phyloP scores from a whole-genome alignment of 2,329 filamentous ascomycete species.

The Beauveria rudraprayagi region DNA sequence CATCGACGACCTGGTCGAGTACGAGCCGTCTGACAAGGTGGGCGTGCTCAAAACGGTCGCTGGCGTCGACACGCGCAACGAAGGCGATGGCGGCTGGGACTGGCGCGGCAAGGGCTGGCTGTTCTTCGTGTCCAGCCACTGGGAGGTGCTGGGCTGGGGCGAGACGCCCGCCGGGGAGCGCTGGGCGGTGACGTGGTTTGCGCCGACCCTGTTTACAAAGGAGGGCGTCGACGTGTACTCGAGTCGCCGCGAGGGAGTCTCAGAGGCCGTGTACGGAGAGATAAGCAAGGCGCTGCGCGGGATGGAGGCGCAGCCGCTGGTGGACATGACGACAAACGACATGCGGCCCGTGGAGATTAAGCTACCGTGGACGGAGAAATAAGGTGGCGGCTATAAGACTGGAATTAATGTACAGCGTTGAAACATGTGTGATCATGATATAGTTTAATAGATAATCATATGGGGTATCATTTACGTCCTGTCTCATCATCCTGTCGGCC shows the following conservation, averaged over 20 bases:
- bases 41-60: constrained; percentile 50
- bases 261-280: constrained; percentile 43
- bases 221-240: constrained; percentile 76
- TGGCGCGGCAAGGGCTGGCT: constrained; percentile 76
- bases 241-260: constrained; percentile 51
- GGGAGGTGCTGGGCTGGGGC: constrained; percentile 76
- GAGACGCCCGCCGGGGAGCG: constrained; percentile 41
- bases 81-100: constrained; percentile 46
- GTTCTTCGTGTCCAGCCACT: constrained; percentile 63
- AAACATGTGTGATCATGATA: not conserved
- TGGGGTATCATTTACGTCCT: constrained; percentile 7
- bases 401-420: not conserved
- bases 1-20: constrained; percentile 66
- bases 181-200: constrained; percentile 82
- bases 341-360: constrained; percentile 44
- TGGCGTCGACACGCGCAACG: constrained; percentile 50
- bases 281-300: constrained; percentile 45
- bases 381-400: not conserved
- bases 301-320: constrained; percentile 46
- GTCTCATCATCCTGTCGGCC: constrained; percentile 1
- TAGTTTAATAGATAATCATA: not conserved
- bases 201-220: constrained; percentile 73
- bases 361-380: constrained; percentile 37
- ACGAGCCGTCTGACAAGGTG: constrained; percentile 46
- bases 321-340: constrained; percentile 37